Evolutionary conservation across 2,329 filamentous ascomycete species (phyloP).

Genomic region (Hypoxylon sp.): DNA sequence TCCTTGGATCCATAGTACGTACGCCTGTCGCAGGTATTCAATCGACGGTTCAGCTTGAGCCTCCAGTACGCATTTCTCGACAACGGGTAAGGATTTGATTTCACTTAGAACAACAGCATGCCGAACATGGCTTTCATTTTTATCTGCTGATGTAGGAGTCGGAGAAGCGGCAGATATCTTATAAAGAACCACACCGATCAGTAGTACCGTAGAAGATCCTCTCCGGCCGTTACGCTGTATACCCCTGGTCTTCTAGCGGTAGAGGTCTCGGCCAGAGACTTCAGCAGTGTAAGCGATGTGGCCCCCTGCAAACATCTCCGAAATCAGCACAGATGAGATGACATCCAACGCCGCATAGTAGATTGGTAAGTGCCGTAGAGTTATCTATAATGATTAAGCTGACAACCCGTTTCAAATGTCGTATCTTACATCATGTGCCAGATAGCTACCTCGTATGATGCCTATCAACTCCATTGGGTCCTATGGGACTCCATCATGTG

Average conservation of each 20-base stretch:
- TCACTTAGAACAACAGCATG: not conserved
- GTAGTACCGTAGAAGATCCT: not conserved
- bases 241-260: too few relatives aligned
- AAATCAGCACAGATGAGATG: not conserved
- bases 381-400: slow-evolving; percentile 5
- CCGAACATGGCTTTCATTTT: not conserved
- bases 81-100: not conserved
- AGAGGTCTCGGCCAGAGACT: not conserved
- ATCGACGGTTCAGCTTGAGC: not conserved
- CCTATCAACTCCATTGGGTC: too few relatives aligned
- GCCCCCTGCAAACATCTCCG: too few relatives aligned
- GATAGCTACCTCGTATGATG: too few relatives aligned
- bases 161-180: not conserved
- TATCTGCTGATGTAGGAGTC: not conserved
- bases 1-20: not conserved
- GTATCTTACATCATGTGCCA: too few relatives aligned
- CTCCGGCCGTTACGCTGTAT: not conserved
- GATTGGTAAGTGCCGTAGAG: not conserved
- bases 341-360: not conserved
- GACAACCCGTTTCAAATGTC: too few relatives aligned
- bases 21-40: not conserved
- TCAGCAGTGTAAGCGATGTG: too few relatives aligned
- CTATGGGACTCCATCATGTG: too few relatives aligned
- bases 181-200: not conserved
- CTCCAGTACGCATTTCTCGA: not conserved